These are phyloP conservation scores for Furcasterigmium sp. DNA, from an alignment of 2,329 filamentous ascomycete genomes.

Conservation along the genomic window DNA sequence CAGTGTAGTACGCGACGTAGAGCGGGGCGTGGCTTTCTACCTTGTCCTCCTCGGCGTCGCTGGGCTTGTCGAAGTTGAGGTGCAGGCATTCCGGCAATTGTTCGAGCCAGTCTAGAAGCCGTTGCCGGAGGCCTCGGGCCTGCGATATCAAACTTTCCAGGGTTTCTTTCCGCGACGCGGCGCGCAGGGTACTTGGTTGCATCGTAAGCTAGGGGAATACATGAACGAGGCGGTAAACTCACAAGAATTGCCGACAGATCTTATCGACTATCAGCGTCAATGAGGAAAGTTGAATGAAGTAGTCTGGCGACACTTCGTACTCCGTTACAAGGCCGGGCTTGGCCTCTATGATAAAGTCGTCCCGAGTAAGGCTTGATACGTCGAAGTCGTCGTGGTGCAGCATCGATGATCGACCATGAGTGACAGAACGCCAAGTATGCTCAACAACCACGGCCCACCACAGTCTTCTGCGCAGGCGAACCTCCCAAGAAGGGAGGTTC, in stretches of 20 bases:
- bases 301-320: conserved; percentile 28
- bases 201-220: too few species aligned
- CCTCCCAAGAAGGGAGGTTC: conserved; percentile 49
- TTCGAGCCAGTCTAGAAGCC: conserved; percentile 39
- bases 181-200: conserved; percentile 10
- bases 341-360: conserved; percentile 17
- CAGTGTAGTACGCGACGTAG: conserved; percentile 35
- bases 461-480: conserved; percentile 47
- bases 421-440: conserved; percentile 50
- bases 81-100: conserved; percentile 23
- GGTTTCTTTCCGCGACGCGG: conserved; percentile 15
- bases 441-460: conserved; percentile 54
- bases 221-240: conserved; percentile 1
- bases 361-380: conserved; percentile 21
- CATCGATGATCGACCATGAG: conserved; percentile 46
- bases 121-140: conserved; percentile 26
- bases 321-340: conserved; percentile 24
- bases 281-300: conserved; percentile 36
- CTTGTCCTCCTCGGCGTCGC: conserved; percentile 32
- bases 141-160: conserved; percentile 39
- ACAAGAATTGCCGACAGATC: conserved; percentile 24
- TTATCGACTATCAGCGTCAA: conserved; percentile 38
- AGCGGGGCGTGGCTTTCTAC: conserved; percentile 32
- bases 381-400: conserved; percentile 46
- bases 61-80: conserved; percentile 10